These are phyloP conservation scores for Sporothrix pseudoabietina DNA, from an alignment of 2,329 filamentous ascomycete species.

Conservation along the genomic window DNA sequence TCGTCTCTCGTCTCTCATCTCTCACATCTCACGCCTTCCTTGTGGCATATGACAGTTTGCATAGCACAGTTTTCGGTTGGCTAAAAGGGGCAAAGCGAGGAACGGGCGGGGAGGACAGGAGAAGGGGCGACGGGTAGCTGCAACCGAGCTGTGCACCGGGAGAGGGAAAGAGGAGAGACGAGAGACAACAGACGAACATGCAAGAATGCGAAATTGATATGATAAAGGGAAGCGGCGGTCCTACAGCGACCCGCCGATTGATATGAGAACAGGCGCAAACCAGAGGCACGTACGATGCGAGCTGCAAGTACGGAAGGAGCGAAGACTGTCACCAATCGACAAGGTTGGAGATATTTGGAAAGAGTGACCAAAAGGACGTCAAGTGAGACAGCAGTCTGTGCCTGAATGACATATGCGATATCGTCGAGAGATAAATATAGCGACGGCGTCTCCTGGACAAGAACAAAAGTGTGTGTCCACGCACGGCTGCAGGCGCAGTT, in stretches of 20 bases:
- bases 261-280: background rate
- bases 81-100: conserved; percentile 16
- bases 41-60: background rate
- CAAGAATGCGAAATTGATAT: background rate
- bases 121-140: conserved; percentile 18
- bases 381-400: background rate
- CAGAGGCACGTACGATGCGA: background rate
- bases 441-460: conserved; percentile 16
- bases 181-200: background rate
- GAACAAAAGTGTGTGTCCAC: background rate
- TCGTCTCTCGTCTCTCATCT: background rate
- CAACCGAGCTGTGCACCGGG: background rate
- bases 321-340: too few species aligned
- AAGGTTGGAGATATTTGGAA: background rate
- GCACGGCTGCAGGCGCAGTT: conserved; percentile 21
- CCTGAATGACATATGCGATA: background rate
- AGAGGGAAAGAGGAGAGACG: background rate
- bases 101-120: background rate
- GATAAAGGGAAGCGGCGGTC: background rate
- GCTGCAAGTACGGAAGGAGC: conserved; percentile 2
- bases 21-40: conserved; percentile 10
- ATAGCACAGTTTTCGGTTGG: background rate
- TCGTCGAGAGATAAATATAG: conserved; percentile 20
- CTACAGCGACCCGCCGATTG: conserved; percentile 3
- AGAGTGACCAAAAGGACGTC: background rate